Evolutionary conservation across 257 asterid species (phyloP).

Genomic region (Nicotiana undulata): DNA sequence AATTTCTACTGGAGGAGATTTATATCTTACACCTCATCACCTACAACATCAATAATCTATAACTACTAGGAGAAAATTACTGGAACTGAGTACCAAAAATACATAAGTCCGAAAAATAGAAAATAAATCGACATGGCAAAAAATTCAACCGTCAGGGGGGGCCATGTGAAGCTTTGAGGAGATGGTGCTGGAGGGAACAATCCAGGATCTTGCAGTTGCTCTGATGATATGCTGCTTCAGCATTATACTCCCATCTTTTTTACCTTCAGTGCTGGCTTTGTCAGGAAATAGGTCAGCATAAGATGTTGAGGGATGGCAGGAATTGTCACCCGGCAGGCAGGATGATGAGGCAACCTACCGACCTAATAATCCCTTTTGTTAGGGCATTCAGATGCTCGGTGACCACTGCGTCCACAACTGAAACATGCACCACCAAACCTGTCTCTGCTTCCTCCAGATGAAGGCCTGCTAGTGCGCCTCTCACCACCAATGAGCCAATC

Average conservation of each 20-base stretch:
- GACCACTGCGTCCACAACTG: slow-evolving; percentile 81
- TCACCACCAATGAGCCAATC: slow-evolving; percentile 77
- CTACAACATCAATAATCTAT: neutral
- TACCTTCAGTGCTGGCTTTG: slow-evolving; percentile 9
- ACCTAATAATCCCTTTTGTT: slow-evolving; percentile 40
- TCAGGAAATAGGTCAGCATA: neutral
- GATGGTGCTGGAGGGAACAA: slow-evolving; percentile 2
- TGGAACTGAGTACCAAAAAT: neutral
- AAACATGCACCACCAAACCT: slow-evolving; percentile 77
- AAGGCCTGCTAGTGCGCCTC: slow-evolving; percentile 39
- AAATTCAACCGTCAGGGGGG: neutral
- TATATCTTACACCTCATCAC: neutral
- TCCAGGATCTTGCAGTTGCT: neutral
- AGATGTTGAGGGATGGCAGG: neutral
- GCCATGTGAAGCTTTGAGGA: neutral
- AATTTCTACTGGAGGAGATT: neutral
- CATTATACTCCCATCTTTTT: neutral
- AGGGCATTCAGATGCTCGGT: slow-evolving; percentile 91
- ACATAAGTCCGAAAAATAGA: neutral
- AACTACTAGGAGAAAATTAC: neutral
- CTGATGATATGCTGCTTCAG: neutral
- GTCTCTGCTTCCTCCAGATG: slow-evolving; percentile 65
- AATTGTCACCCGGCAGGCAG: slow-evolving; percentile 11
- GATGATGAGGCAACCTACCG: neutral
- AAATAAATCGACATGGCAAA: neutral